Evolutionary conservation across 192 early-diverging fungal species (phyloP), one percentile per base, ranked within the genome.

Genomic region (Thoreauomyces humboldtii): DNA sequence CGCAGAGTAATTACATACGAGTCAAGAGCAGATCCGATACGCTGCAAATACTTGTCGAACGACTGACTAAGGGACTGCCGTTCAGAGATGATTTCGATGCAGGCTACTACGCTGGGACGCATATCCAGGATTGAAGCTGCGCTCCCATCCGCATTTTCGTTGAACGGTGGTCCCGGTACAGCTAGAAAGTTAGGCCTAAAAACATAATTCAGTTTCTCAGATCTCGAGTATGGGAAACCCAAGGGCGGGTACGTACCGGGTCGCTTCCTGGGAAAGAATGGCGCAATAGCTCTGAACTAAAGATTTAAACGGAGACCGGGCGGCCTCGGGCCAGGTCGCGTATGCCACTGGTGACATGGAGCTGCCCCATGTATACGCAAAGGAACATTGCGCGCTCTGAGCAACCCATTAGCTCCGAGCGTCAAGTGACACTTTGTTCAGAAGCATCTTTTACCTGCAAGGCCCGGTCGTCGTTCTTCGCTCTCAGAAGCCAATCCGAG

Each of bases 1-100:
- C 94, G 77, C 15, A 91, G 74, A 1, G 87, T 75, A 1, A 94
- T 86, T 7, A 82, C 76, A 19, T 85, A 82, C 0, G 83, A 80
- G 21, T 87, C 84, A 11, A 94, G 76, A 0, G 79, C 81, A 29
- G 73, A 47, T 4, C 88, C 70, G 32, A 94, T 85, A 29, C 88
- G 76, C 1, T 76, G 70, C 41, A 96, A 56, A 28, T 91, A 74
- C 45, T 78, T 78, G 43, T 91, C 88, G 69, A 89, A 92, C 25
- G 82, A 87, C 19, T 81, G 17, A 41, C 15, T 32, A 6, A 71
- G 62, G 31, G 61, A 36, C 34, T 59, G 54, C 3, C 53, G 34
- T 1, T 14, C 9, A 31, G 67, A 43, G 4, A 63, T 51, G 31
- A 44, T 22, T 7, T 62, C 33, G 11, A 68, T 27, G 31, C 34